Percentiles rank a stretch among this genome's conserved stretches.
These are phyloP conservation scores for Serendipita sp. DNA, from an alignment of 768 basidiomycete species.

Conservation along the genomic window DNA sequence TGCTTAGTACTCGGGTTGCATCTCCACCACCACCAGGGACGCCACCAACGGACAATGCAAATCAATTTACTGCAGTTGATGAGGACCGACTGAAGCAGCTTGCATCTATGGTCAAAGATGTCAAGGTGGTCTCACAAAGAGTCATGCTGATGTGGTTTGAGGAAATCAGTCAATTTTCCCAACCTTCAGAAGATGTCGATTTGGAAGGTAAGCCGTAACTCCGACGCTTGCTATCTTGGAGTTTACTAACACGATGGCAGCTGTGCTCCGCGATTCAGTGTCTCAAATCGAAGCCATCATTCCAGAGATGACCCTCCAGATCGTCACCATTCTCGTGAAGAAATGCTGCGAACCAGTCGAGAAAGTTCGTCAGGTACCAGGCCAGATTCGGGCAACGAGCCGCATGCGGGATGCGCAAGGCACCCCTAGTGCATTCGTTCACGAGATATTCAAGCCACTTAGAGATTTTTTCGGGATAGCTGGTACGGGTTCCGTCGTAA, in stretches of 20 bases:
- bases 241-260: conserved; percentile 26
- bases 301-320: conserved; percentile 43
- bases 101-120: conserved; percentile 52
- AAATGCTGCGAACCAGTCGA: conserved; percentile 77
- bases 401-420: conserved; percentile 50
- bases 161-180: conserved; percentile 39
- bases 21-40: conserved; percentile 27
- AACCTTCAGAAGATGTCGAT: conserved; percentile 27
- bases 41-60: conserved; percentile 19
- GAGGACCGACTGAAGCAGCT: conserved; percentile 51
- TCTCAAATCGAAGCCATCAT: conserved; percentile 33
- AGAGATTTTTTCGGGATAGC: conserved; percentile 55
- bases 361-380: conserved; percentile 74
- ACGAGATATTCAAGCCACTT: conserved; percentile 63
- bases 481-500: conserved; percentile 30
- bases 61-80: conserved; percentile 38
- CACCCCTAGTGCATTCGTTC: conserved; percentile 76
- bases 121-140: conserved; percentile 39
- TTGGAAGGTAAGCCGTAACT: conserved; percentile 29
- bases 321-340: conserved; percentile 52
- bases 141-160: conserved; percentile 48
- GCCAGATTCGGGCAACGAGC: conserved; percentile 77
- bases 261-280: conserved; percentile 34
- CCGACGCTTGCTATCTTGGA: conserved; percentile 5
- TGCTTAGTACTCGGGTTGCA: conserved; percentile 30